A percentile compares a stretch with the other conserved stretches of the same genome.
phyloP scores from a whole-genome alignment of 2,329 filamentous ascomycete species.

The Knufia fluminis region DNA sequence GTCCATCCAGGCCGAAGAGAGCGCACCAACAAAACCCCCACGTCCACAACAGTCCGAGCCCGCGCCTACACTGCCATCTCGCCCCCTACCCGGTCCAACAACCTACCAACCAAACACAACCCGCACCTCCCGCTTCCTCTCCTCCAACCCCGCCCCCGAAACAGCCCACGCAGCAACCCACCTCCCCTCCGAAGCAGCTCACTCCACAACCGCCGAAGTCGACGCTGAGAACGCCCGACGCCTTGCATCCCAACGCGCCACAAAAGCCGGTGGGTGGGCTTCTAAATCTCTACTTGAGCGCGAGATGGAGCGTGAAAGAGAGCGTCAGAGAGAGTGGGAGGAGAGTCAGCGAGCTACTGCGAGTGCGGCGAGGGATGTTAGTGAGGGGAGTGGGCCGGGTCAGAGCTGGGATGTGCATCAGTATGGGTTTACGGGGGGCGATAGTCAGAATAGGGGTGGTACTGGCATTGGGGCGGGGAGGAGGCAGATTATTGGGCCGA shows the following conservation, averaged over 20 bases:
- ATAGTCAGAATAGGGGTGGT: slow-evolving; percentile 50
- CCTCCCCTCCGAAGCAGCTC: slow-evolving; percentile 32
- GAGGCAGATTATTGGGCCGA: slow-evolving; percentile 55
- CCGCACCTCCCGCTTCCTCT: slow-evolving; percentile 48
- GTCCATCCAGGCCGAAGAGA: slow-evolving; percentile 18
- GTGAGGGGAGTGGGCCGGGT: slow-evolving; percentile 40
- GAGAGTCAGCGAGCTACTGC: slow-evolving; percentile 46
- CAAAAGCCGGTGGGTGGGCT: slow-evolving; percentile 51
- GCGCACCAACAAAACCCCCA: slow-evolving; percentile 2
- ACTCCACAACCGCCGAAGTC: slow-evolving; percentile 46
- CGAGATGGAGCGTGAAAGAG: slow-evolving; percentile 58
- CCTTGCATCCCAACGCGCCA: slow-evolving; percentile 45
- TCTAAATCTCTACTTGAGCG: slow-evolving; percentile 55
- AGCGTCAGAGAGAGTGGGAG: slow-evolving; percentile 57
- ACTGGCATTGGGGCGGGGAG: slow-evolving; percentile 45
- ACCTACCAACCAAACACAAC: slow-evolving; percentile 29
- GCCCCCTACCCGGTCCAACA: slow-evolving; percentile 41
- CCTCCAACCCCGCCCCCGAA: slow-evolving; percentile 44
- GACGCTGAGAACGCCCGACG: slow-evolving; percentile 48
- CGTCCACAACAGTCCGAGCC: slow-evolving; percentile 7
- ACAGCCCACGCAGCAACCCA: slow-evolving; percentile 31
- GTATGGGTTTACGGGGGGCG: slow-evolving; percentile 55
- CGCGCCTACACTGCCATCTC: slow-evolving; percentile 22
- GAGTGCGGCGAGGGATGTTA: slow-evolving; percentile 38
- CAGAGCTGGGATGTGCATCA: slow-evolving; percentile 51